Evolutionary conservation across 805 yeast species (phyloP).

Genomic region (Starmerella riodocensis): DNA sequence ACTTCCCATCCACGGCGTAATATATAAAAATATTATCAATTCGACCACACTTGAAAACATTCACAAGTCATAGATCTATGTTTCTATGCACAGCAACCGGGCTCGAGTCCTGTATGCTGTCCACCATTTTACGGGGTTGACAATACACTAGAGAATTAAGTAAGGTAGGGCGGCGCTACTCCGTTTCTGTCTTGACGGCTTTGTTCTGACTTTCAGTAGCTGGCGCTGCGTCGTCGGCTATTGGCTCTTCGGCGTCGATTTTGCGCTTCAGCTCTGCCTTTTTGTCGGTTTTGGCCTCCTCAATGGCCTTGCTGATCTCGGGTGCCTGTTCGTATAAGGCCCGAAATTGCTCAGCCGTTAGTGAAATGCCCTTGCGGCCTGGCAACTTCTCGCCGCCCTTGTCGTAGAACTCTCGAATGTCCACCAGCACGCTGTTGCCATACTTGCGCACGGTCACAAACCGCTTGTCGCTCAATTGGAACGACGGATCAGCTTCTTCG

Average conservation of each 20-base stretch:
- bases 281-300: background rate
- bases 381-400: constrained; percentile 57
- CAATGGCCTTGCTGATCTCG: constrained; percentile 9
- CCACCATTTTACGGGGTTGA: no score
- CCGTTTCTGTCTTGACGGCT: no score
- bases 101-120: no score
- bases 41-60: no score
- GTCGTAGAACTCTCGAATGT: constrained; percentile 68
- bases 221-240: background rate
- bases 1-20: no score
- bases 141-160: no score
- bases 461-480: constrained; percentile 45
- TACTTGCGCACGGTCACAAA: constrained; percentile 61
- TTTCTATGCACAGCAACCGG: no score
- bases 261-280: background rate
- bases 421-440: constrained; percentile 54
- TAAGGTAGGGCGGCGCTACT: no score
- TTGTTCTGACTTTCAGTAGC: no score
- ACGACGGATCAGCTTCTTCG: background rate
- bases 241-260: background rate
- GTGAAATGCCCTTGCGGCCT: constrained; percentile 47
- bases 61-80: no score
- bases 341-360: constrained; percentile 17
- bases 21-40: no score
- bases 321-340: constrained; percentile 6